Evolutionary conservation across 2,329 filamentous ascomycete species (phyloP).

Genomic region (Truncatella angustata): DNA sequence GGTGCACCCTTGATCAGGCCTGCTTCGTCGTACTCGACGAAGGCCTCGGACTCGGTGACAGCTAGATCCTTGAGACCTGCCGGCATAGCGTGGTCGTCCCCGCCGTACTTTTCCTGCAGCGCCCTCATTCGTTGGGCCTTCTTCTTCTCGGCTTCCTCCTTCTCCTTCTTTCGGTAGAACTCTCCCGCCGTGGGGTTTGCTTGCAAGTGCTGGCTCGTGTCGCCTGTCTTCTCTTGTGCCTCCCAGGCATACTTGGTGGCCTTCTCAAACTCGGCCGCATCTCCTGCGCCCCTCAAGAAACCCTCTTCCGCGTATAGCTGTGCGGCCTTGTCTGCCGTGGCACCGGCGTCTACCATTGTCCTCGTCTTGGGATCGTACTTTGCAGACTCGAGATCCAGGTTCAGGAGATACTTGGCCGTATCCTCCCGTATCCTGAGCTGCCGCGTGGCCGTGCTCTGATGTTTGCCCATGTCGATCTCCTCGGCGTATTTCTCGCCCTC

Average conservation of each 20-base stretch:
- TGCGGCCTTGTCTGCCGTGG: constrained; percentile 75
- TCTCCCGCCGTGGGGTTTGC: constrained; percentile 95
- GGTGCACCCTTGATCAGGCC: constrained; percentile 87
- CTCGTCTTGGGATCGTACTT: constrained; percentile 98
- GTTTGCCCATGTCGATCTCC: constrained; percentile 93
- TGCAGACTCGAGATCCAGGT: constrained; percentile 91
- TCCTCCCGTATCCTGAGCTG: constrained; percentile 93
- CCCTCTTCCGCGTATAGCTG: constrained; percentile 88
- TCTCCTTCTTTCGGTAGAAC: constrained; percentile 75
- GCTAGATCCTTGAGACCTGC: constrained; percentile 64
- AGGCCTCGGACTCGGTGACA: constrained; percentile 78
- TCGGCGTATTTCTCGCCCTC: constrained; percentile 80
- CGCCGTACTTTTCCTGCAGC: constrained; percentile 80
- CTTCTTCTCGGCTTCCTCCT: constrained; percentile 68
- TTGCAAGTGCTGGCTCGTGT: constrained; percentile 83
- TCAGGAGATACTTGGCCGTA: constrained; percentile 93
- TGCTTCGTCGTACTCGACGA: constrained; percentile 90
- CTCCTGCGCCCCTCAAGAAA: constrained; percentile 83
- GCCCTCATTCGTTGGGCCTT: constrained; percentile 66
- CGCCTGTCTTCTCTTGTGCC: constrained; percentile 77
- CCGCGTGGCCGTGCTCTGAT: constrained; percentile 85
- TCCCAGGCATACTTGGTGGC: constrained; percentile 95
- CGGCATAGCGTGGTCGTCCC: constrained; percentile 56
- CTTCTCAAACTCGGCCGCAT: constrained; percentile 87
- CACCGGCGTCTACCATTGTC: constrained; percentile 83